Conservation (phyloP, 1,139 yeast species). For the Protomyces inouyei region DNA sequence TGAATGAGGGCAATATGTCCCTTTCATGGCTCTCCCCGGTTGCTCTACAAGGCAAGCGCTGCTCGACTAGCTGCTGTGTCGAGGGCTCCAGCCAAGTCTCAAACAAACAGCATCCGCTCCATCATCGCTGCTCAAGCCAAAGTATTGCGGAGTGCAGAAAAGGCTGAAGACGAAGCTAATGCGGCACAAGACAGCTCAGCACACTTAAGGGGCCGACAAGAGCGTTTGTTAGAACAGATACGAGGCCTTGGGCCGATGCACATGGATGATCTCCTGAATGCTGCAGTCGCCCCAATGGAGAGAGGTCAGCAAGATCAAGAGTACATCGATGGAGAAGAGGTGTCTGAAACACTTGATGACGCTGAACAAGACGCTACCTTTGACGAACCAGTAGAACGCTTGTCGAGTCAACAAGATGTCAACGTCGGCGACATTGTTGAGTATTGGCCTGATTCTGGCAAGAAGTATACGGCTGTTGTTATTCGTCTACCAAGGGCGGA, state of each 20-base stretch:
- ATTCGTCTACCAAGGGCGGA: background rate
- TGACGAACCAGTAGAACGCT: background rate
- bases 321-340: background rate
- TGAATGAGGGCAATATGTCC: too few relatives aligned
- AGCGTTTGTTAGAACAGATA: too few relatives aligned
- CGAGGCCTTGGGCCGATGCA: too few relatives aligned
- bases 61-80: too few relatives aligned
- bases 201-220: too few relatives aligned
- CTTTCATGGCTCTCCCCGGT: too few relatives aligned
- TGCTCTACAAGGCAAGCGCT: too few relatives aligned
- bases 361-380: background rate
- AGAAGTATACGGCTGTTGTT: conserved; percentile 1
- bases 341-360: background rate
- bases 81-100: too few relatives aligned
- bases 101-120: background rate
- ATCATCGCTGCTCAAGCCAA: background rate
- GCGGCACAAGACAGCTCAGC: too few relatives aligned
- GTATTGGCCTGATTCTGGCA: conserved; percentile 21
- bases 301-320: background rate
- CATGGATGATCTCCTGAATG: too few relatives aligned
- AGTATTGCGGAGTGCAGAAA: background rate
- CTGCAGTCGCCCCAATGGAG: too few relatives aligned
- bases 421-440: conserved; percentile 20
- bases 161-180: too few relatives aligned
- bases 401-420: background rate